phyloP scores from a whole-genome alignment of 1,139 yeast species.

The Debaryomyces udenii region DNA sequence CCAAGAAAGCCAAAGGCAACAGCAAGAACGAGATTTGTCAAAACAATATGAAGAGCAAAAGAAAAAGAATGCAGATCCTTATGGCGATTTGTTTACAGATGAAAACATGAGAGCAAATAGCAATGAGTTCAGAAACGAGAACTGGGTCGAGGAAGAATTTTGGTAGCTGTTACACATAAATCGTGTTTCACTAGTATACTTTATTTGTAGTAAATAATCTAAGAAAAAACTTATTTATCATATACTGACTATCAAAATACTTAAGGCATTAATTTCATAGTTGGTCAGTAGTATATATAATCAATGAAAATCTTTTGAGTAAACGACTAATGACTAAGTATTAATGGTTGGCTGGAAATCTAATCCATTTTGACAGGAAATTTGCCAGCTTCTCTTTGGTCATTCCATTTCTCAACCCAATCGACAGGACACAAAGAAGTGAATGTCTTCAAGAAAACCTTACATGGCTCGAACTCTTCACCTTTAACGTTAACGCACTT shows the following conservation, averaged over 20 bases:
- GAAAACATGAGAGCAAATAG: constrained; percentile 50
- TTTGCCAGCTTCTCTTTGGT: constrained; percentile 73
- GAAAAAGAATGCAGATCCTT: constrained; percentile 47
- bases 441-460: constrained; percentile 90
- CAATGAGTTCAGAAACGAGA: constrained; percentile 58
- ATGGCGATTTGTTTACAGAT: constrained; percentile 59
- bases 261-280: not conserved
- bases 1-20: constrained; percentile 33
- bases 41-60: constrained; percentile 30
- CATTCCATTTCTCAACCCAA: constrained; percentile 97
- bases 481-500: constrained; percentile 96
- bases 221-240: constrained; percentile 3
- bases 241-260: constrained; percentile 7
- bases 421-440: constrained; percentile 88
- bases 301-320: constrained; percentile 5
- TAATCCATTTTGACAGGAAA: constrained; percentile 46
- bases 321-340: constrained; percentile 1
- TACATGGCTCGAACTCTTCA: constrained; percentile 97
- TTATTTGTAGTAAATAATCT: constrained; percentile 8
- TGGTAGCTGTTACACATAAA: constrained; percentile 32
- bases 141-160: constrained; percentile 70
- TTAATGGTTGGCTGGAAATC: not conserved
- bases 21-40: constrained; percentile 26
- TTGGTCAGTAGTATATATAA: not conserved
- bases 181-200: not conserved